phyloP scores from a whole-genome alignment of 108 stramenopile genomes.

The Fragilariopsis cylindrus region DNA sequence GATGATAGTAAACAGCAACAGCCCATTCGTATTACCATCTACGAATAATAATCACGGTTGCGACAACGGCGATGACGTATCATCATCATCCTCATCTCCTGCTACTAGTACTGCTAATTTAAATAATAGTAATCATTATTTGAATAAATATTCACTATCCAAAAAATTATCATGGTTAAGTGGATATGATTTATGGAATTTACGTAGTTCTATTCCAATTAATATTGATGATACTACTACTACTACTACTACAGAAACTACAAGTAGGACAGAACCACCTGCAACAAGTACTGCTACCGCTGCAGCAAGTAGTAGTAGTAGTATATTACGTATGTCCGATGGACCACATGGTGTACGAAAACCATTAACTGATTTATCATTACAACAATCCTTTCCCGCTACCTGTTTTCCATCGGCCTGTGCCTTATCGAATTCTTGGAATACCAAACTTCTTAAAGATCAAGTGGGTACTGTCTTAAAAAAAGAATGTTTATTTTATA shows the following conservation, averaged over 20 bases:
- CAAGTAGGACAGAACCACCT: background rate
- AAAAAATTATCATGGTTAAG: constrained; percentile 35
- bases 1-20: too few species aligned
- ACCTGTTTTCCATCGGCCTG: constrained; percentile 58
- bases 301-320: background rate
- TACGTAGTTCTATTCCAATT: constrained; percentile 2
- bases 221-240: background rate
- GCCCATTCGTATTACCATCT: too few species aligned
- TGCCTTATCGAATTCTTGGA: constrained; percentile 48
- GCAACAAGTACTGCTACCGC: background rate
- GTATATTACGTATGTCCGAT: constrained; percentile 38
- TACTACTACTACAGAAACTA: background rate
- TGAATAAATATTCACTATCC: too few species aligned
- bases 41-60: too few species aligned
- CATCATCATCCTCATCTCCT: too few species aligned
- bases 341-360: constrained; percentile 62
- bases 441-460: constrained; percentile 4
- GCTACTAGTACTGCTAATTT: too few species aligned
- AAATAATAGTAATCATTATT: too few species aligned
- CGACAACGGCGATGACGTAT: too few species aligned
- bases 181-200: constrained; percentile 41
- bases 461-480: constrained; percentile 41
- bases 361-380: constrained; percentile 32
- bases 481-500: constrained; percentile 35
- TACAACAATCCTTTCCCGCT: constrained; percentile 40